Conservation (phyloP, 306 rosid genomes). For the Calophaca sinica region DNA sequence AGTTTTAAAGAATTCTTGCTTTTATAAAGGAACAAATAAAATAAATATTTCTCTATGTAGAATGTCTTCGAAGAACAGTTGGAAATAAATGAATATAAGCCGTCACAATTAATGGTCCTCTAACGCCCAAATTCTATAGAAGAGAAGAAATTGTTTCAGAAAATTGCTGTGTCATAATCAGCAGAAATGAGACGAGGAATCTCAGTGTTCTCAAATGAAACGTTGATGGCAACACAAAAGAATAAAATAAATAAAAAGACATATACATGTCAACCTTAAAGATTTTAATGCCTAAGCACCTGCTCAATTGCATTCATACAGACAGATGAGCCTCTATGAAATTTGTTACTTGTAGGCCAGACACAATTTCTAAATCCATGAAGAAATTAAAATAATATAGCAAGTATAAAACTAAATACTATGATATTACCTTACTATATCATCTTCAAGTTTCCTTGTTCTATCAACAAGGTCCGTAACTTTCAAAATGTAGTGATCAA, state of each 20-base stretch:
- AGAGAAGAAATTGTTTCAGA: too few species aligned
- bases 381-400: conserved; percentile 16
- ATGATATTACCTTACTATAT: conserved; percentile 70
- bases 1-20: too few species aligned
- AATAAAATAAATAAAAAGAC: background rate
- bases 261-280: conserved; percentile 28
- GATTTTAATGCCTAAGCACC: conserved; percentile 30
- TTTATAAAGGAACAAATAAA: too few species aligned
- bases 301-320: conserved; percentile 8
- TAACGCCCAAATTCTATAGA: too few species aligned
- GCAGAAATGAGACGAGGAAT: too few species aligned
- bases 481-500: conserved; percentile 57
- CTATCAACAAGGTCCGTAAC: conserved; percentile 63
- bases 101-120: too few species aligned
- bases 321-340: conserved; percentile 23
- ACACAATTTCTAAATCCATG: background rate
- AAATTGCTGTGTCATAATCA: too few species aligned
- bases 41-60: too few species aligned
- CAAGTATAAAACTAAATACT: conserved; percentile 34
- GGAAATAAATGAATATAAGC: too few species aligned
- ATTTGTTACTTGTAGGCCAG: background rate
- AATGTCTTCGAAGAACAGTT: too few species aligned
- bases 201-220: too few species aligned
- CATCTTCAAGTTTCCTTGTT: conserved; percentile 74
- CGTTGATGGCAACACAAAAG: background rate